phyloP scores from a whole-genome alignment of 768 basidiomycete genomes.

The Podaxis mareebaensis region DNA sequence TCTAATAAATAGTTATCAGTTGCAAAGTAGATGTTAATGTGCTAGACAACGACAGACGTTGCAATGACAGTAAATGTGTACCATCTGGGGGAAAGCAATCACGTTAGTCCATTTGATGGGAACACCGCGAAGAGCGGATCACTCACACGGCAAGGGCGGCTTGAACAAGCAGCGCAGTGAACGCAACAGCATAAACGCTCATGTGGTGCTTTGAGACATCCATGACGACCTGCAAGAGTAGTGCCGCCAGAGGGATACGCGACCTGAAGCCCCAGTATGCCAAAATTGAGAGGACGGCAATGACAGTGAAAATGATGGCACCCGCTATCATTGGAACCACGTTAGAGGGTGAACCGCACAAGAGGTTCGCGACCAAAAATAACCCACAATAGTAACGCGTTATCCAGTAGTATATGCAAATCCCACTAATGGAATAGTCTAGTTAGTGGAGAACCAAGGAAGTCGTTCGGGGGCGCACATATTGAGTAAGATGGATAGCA shows the following conservation, averaged over 20 bases:
- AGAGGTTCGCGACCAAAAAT: not conserved
- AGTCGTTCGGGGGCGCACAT: conserved; percentile 45
- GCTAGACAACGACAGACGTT: conserved; percentile 41
- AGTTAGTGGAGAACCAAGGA: not conserved
- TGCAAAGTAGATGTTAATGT: not conserved
- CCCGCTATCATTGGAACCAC: conserved; percentile 47
- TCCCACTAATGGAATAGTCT: conserved; percentile 44
- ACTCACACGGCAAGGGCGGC: conserved; percentile 69
- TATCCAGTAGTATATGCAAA: conserved; percentile 76
- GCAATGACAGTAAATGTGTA: conserved; percentile 78
- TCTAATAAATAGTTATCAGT: conserved; percentile 23
- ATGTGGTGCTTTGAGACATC: conserved; percentile 83
- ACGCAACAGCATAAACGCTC: conserved; percentile 77
- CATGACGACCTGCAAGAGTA: conserved; percentile 81
- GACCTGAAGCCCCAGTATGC: conserved; percentile 72
- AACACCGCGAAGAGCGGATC: not conserved
- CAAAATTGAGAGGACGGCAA: conserved; percentile 73
- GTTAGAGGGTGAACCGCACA: no score
- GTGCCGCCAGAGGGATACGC: conserved; percentile 77
- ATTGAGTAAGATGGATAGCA: conserved; percentile 62
- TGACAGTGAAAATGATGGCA: conserved; percentile 82
- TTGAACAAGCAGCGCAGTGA: conserved; percentile 69
- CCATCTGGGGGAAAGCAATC: conserved; percentile 46
- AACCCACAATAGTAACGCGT: conserved; percentile 66
- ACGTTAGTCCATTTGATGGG: conserved; percentile 9